Conservation (phyloP, 2,329 filamentous ascomycete species). For the Curvularia hawaiiensis region DNA sequence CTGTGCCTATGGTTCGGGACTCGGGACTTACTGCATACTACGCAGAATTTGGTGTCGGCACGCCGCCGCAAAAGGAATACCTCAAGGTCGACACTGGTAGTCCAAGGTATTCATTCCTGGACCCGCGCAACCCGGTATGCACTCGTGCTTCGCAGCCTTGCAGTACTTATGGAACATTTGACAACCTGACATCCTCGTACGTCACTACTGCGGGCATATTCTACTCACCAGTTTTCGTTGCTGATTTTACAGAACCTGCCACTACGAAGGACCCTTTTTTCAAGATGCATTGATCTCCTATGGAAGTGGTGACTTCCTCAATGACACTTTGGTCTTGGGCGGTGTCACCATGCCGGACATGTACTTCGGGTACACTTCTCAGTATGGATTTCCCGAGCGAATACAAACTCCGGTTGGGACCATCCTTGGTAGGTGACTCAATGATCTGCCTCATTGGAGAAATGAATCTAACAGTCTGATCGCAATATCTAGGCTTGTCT, state of each 20-base stretch:
- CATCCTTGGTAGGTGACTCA: not conserved
- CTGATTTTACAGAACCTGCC: not conserved
- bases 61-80: not conserved
- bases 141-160: not conserved
- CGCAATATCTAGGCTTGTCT: not conserved
- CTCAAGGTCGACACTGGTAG: conserved; percentile 2
- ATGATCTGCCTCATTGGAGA: no score
- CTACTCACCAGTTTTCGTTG: not conserved
- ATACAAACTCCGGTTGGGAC: not conserved
- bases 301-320: not conserved
- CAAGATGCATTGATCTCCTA: not conserved
- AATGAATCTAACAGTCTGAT: not conserved
- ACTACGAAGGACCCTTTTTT: not conserved
- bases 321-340: conserved; percentile 2
- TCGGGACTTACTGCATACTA: not conserved
- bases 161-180: conserved; percentile 1
- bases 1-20: not conserved
- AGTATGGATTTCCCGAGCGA: not conserved
- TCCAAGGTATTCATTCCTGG: not conserved
- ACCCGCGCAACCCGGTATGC: not conserved
- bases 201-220: not conserved
- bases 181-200: not conserved
- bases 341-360: not conserved
- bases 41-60: not conserved
- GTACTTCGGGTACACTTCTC: conserved; percentile 1